Evolutionary conservation across 345 rosid species (phyloP).

Genomic region (Syzygium jambos): DNA sequence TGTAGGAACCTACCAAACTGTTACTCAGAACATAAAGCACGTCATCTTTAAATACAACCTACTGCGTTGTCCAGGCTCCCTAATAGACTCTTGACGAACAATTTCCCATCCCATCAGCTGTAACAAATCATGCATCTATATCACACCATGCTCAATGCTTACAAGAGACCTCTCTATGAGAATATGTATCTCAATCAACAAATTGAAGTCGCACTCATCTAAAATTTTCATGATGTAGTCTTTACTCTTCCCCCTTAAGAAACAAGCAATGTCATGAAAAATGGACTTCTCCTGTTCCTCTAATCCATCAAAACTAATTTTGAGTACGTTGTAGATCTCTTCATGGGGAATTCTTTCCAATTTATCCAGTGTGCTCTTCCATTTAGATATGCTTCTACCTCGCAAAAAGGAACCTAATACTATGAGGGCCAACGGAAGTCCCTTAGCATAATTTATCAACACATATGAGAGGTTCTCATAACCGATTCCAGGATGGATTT

Average conservation of each 20-base stretch:
- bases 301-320: slow-evolving; percentile 8
- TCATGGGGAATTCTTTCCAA: background rate
- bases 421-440: slow-evolving; percentile 11
- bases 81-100: background rate
- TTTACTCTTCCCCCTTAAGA: background rate
- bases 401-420: slow-evolving; percentile 10
- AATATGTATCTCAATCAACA: background rate
- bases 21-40: background rate
- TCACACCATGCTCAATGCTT: fast-evolving
- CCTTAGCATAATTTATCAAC: slow-evolving; percentile 1
- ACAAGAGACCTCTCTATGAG: background rate
- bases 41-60: fast-evolving
- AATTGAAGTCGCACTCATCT: fast-evolving
- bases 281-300: background rate
- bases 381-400: background rate
- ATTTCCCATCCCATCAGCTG: background rate
- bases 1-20: background rate
- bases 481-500: background rate
- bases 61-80: background rate
- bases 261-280: slow-evolving; percentile 10
- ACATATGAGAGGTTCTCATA: background rate
- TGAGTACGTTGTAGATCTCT: background rate
- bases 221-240: fast-evolving
- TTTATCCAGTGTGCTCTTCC: background rate
- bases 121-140: background rate